Percentiles rank a stretch among this genome's conserved stretches.
These are phyloP conservation scores for Lumnitzera littorea DNA, from an alignment of 345 rosid species.

Conservation along the genomic window DNA sequence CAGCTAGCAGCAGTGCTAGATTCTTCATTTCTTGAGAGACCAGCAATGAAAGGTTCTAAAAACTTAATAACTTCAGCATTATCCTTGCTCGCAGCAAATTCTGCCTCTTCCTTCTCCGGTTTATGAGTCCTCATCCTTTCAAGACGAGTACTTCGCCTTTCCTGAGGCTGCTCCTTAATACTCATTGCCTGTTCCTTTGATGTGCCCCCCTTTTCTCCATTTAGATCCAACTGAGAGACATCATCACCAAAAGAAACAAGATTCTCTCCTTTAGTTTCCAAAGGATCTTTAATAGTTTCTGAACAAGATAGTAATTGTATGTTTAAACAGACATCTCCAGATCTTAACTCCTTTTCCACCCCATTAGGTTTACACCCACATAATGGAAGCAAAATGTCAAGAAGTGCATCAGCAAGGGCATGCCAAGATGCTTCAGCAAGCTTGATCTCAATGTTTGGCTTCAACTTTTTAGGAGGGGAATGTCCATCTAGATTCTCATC, in stretches of 20 bases:
- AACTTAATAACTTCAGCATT: constrained; percentile 58
- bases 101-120: constrained; percentile 83
- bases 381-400: constrained; percentile 60
- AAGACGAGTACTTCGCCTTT: constrained; percentile 96
- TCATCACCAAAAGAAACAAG: constrained; percentile 25
- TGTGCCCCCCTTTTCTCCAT: constrained; percentile 32
- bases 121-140: constrained; percentile 92
- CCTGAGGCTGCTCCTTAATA: constrained; percentile 77
- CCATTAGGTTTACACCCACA: constrained; percentile 25
- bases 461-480: constrained; percentile 47
- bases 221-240: constrained; percentile 34
- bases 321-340: constrained; percentile 68
- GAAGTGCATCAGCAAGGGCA: constrained; percentile 53
- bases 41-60: constrained; percentile 61
- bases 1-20: constrained; percentile 26
- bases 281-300: constrained; percentile 30
- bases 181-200: constrained; percentile 49
- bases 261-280: constrained; percentile 32
- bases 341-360: constrained; percentile 25
- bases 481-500: constrained; percentile 39
- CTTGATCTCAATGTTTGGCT: constrained; percentile 43
- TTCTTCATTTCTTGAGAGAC: constrained; percentile 23
- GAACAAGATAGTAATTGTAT: constrained; percentile 37
- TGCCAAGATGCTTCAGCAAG: constrained; percentile 68
- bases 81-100: constrained; percentile 52